Evolutionary conservation across 192 early-diverging fungal species (phyloP).

Genomic region (Coemansia umbellata): DNA sequence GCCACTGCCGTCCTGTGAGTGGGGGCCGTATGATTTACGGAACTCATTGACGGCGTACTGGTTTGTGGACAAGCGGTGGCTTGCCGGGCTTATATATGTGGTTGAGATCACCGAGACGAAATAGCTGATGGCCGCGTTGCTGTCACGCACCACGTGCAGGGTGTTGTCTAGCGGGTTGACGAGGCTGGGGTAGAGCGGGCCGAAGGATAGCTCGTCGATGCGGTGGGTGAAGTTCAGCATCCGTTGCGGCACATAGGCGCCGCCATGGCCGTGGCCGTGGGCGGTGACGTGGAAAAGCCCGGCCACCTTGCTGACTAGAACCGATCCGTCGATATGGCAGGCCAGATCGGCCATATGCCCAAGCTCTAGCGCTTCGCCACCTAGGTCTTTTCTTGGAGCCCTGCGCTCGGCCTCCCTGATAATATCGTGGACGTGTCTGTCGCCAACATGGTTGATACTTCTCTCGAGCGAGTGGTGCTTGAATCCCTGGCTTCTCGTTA

Average conservation of each 20-base stretch:
- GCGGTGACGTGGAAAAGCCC: slow-evolving; percentile 92
- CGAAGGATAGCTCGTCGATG: slow-evolving; percentile 90
- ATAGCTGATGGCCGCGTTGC: slow-evolving; percentile 80
- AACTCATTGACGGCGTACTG: slow-evolving; percentile 93
- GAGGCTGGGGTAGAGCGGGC: slow-evolving; percentile 75
- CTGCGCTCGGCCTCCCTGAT: slow-evolving; percentile 16
- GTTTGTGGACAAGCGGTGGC: slow-evolving; percentile 68
- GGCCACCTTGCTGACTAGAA: slow-evolving; percentile 73
- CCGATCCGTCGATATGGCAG: slow-evolving; percentile 72
- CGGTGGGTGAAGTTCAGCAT: slow-evolving; percentile 94
- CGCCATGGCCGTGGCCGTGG: slow-evolving; percentile 81
- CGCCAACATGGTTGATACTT: too few relatives aligned
- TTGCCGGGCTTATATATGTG: slow-evolving; percentile 61
- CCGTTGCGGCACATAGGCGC: slow-evolving; percentile 53
- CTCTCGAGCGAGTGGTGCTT: too few relatives aligned
- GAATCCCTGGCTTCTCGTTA: neutral
- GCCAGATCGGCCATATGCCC: slow-evolving; percentile 48
- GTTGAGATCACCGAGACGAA: slow-evolving; percentile 85
- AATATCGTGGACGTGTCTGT: slow-evolving; percentile 35
- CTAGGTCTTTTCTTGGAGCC: neutral
- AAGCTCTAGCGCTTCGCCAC: neutral
- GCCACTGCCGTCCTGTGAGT: slow-evolving; percentile 4
- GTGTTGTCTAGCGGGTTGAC: slow-evolving; percentile 85
- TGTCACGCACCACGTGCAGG: slow-evolving; percentile 57
- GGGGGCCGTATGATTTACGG: slow-evolving; percentile 29